Conservation (phyloP, 208 protist species). For the Novymonas esmeraldas region DNA sequence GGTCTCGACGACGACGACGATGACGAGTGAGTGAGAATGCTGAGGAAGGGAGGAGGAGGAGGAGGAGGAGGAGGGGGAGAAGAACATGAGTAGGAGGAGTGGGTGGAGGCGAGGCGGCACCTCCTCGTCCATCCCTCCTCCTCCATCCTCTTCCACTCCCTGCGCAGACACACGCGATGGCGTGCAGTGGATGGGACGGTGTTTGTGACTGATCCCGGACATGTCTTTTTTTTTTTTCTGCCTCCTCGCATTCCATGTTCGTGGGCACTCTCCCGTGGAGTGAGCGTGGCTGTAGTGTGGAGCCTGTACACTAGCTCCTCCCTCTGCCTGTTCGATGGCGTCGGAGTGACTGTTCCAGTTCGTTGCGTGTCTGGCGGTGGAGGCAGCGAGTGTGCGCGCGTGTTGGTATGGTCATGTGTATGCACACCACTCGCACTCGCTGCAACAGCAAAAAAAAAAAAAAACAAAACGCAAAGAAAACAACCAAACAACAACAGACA, state of each 20-base stretch:
- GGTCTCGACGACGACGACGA: slow-evolving; percentile 68
- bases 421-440: too few species aligned
- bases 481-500: too few species aligned
- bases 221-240: not conserved
- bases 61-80: not conserved
- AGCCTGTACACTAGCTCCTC: not conserved
- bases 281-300: not conserved
- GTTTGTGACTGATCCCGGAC: too few species aligned
- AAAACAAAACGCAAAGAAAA: not conserved
- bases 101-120: not conserved
- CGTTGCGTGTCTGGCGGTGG: not conserved
- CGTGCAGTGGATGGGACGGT: not conserved
- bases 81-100: not conserved
- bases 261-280: not conserved
- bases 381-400: too few species aligned
- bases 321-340: not conserved
- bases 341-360: not conserved
- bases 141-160: not conserved
- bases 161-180: too few species aligned
- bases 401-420: too few species aligned
- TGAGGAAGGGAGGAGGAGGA: not conserved
- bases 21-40: slow-evolving; percentile 32
- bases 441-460: not conserved
- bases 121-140: too few species aligned
- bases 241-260: not conserved